phyloP scores from a whole-genome alignment of 2,329 filamentous ascomycete species.

The Aspergillus quadrilineatus region DNA sequence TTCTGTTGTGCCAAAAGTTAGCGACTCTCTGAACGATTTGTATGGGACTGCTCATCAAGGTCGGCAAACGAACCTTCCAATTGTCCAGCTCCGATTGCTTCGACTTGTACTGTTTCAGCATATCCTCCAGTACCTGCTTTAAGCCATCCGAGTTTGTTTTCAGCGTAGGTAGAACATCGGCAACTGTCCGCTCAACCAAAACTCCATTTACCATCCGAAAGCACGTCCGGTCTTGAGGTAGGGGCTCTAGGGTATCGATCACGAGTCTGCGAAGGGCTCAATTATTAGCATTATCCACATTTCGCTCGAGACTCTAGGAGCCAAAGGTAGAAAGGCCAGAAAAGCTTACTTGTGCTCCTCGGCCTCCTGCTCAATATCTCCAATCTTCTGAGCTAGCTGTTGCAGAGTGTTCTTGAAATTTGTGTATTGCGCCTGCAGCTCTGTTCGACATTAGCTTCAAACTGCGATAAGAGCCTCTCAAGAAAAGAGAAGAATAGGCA shows the following conservation, averaged over 20 bases:
- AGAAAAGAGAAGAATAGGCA: constrained; percentile 23
- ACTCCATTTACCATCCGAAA: constrained; percentile 99
- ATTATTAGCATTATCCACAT: constrained; percentile 18
- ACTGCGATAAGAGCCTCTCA: background rate
- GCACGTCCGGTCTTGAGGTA: constrained; percentile 85
- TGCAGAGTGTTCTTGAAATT: constrained; percentile 72
- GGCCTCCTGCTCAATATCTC: constrained; percentile 93
- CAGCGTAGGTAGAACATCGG: constrained; percentile 86
- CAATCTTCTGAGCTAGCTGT: constrained; percentile 92
- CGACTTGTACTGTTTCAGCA: constrained; percentile 92
- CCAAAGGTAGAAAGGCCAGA: background rate
- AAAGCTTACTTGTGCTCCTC: constrained; percentile 93
- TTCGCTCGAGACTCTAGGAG: background rate
- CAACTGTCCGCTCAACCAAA: constrained; percentile 86
- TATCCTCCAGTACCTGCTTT: constrained; percentile 88
- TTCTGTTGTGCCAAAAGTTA: constrained; percentile 35
- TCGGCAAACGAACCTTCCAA: constrained; percentile 78
- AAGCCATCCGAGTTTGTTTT: constrained; percentile 92
- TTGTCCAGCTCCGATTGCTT: constrained; percentile 95
- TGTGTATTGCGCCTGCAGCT: constrained; percentile 51
- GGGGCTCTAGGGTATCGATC: constrained; percentile 81
- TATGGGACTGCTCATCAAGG: background rate
- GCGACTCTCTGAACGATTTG: background rate
- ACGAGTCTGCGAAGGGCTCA: constrained; percentile 66
- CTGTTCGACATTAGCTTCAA: constrained; percentile 30